Conservation (phyloP, 257 asterid genomes). For the Solanum rostratum region DNA sequence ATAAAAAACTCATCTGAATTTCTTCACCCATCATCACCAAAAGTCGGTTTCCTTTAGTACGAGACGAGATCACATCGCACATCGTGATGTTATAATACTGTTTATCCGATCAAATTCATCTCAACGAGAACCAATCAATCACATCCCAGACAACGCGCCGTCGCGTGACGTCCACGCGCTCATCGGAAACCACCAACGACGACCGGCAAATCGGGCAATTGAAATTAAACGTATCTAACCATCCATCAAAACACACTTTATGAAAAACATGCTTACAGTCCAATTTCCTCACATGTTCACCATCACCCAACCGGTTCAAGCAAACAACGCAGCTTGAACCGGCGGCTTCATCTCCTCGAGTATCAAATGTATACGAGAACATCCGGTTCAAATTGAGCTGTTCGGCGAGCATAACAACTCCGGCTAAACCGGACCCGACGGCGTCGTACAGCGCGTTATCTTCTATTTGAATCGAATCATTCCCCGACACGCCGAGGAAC, state of each 20-base stretch:
- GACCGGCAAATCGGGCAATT: slow-evolving; percentile 72
- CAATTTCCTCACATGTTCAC: slow-evolving; percentile 56
- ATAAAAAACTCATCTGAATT: neutral
- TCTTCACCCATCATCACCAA: neutral
- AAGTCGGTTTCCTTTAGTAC: neutral
- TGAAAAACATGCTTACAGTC: slow-evolving; percentile 74
- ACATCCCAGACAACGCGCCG: slow-evolving; percentile 33
- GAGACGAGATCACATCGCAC: neutral
- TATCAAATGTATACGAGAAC: slow-evolving; percentile 10
- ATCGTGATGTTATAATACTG: neutral
- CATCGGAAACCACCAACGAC: slow-evolving; percentile 23
- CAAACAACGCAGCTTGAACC: slow-evolving; percentile 60
- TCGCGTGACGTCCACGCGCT: slow-evolving; percentile 30
- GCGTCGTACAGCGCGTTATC: slow-evolving; percentile 25
- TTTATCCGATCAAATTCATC: neutral
- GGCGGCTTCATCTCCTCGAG: neutral
- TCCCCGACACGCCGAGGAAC: slow-evolving; percentile 14
- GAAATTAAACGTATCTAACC: slow-evolving; percentile 72
- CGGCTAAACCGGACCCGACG: slow-evolving; percentile 49
- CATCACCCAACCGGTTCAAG: slow-evolving; percentile 40
- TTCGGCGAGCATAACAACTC: slow-evolving; percentile 49
- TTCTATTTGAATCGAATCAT: slow-evolving; percentile 6
- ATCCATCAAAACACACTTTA: slow-evolving; percentile 65
- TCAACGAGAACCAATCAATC: slow-evolving; percentile 27
- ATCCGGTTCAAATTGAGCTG: slow-evolving; percentile 52